phyloP scores from a whole-genome alignment of 352 stramenopile genomes.

The Globisporangium spinosum region DNA sequence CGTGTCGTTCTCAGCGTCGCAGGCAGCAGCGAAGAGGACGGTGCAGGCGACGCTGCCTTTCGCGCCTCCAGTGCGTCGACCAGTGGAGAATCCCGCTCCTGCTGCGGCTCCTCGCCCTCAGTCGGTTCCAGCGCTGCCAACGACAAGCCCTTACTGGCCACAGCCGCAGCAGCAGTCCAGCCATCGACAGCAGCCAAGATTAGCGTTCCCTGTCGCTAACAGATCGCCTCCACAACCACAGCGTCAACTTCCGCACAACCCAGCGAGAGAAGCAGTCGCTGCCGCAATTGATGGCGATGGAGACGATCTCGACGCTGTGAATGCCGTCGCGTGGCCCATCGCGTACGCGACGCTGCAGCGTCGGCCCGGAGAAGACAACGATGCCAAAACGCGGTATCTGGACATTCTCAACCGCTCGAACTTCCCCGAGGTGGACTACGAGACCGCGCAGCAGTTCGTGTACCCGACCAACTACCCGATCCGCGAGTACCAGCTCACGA shows the following conservation, averaged over 20 bases:
- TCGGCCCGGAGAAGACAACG: slow-evolving; percentile 42
- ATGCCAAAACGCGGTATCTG: slow-evolving; percentile 59
- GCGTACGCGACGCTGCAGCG: slow-evolving; percentile 19
- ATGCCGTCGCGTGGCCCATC: slow-evolving; percentile 9
- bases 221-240: background rate
- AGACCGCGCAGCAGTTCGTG: slow-evolving; percentile 65
- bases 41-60: slow-evolving; percentile 71
- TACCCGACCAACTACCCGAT: slow-evolving; percentile 91
- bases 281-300: slow-evolving; percentile 7
- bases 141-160: slow-evolving; percentile 1
- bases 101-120: slow-evolving; percentile 2
- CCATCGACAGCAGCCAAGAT: background rate
- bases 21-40: slow-evolving; percentile 31
- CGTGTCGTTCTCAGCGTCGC: background rate
- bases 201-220: background rate
- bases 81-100: background rate
- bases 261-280: background rate
- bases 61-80: slow-evolving; percentile 15
- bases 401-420: slow-evolving; percentile 31
- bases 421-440: slow-evolving; percentile 55
- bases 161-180: slow-evolving; percentile 3
- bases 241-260: background rate
- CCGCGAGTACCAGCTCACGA: slow-evolving; percentile 94
- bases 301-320: slow-evolving; percentile 5
- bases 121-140: slow-evolving; percentile 12